These are phyloP conservation scores for Trichoderma sp. DNA, from an alignment of 2,329 filamentous ascomycete species.

Conservation along the genomic window DNA sequence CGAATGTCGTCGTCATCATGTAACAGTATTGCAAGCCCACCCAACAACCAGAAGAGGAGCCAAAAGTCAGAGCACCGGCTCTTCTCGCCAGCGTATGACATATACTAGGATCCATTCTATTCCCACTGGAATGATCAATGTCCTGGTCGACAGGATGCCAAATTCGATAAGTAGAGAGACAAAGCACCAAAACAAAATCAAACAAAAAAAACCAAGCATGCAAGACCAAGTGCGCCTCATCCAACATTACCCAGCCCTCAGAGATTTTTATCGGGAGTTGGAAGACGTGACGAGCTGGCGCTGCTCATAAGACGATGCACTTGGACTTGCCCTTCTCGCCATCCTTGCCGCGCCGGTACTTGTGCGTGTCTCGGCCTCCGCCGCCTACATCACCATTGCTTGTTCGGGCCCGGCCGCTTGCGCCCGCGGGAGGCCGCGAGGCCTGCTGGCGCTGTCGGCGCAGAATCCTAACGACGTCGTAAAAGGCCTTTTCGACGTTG, in stretches of 20 bases:
- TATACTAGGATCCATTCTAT: not conserved
- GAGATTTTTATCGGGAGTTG: not conserved
- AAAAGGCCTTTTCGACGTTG: conserved; percentile 98
- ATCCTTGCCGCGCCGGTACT: conserved; percentile 35
- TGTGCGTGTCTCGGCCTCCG: conserved; percentile 31
- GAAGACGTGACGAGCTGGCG: not conserved
- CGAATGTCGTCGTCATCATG: conserved; percentile 32
- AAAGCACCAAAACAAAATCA: not conserved
- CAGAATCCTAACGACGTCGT: conserved; percentile 90
- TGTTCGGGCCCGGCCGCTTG: conserved; percentile 38
- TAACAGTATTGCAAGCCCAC: conserved; percentile 29
- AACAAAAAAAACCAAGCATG: not conserved
- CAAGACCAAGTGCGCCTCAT: not conserved
- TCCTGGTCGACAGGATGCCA: not conserved
- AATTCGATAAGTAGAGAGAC: conserved; percentile 5
- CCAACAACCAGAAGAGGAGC: not conserved
- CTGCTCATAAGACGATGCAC: conserved; percentile 40
- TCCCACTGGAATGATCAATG: not conserved
- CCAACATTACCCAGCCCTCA: not conserved
- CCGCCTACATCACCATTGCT: conserved; percentile 36
- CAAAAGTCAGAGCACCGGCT: not conserved
- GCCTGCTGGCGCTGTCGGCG: conserved; percentile 72
- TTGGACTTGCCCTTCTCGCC: conserved; percentile 37
- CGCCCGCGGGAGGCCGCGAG: conserved; percentile 37
- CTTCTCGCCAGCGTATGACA: not conserved